Evolutionary conservation across 225 moss, liverwort and hornwort species (phyloP).

Genomic region (Climacium dendroides): DNA sequence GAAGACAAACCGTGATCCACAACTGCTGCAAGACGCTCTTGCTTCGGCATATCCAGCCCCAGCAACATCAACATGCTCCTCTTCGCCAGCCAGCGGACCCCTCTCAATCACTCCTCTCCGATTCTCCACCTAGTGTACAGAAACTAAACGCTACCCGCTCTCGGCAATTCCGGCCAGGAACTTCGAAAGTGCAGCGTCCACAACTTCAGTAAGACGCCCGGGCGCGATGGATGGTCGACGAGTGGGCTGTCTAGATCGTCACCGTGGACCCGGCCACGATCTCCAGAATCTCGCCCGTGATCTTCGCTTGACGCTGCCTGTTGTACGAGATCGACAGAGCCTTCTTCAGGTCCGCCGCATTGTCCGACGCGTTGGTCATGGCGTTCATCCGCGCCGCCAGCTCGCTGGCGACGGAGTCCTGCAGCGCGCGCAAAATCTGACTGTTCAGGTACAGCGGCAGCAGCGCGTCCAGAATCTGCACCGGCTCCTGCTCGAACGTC

Average conservation of each 20-base stretch:
- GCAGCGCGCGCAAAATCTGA: constrained; percentile 69
- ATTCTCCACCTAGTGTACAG: constrained; percentile 37
- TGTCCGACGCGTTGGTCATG: constrained; percentile 81
- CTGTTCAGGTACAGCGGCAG: constrained; percentile 78
- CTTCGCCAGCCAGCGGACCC: background rate
- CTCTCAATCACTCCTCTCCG: background rate
- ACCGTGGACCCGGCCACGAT: constrained; percentile 55
- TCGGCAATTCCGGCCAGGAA: background rate
- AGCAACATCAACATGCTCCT: background rate
- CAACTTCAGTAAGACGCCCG: background rate
- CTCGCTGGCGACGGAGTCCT: constrained; percentile 79
- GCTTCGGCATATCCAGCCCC: background rate
- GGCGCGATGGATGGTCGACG: background rate
- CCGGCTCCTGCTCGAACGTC: constrained; percentile 94
- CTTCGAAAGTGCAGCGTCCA: background rate
- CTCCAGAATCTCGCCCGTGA: constrained; percentile 78
- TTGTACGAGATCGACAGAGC: constrained; percentile 52
- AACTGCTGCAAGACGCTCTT: background rate
- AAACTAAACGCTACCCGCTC: background rate
- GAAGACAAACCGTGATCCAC: background rate
- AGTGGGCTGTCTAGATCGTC: constrained; percentile 3
- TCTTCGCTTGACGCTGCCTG: constrained; percentile 79
- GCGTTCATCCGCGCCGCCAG: constrained; percentile 84
- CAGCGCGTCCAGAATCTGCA: constrained; percentile 78
- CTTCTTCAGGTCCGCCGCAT: constrained; percentile 67